A percentile compares a stretch with the other conserved stretches of the same genome.
These are phyloP conservation scores for Claviceps sp. DNA, from an alignment of 2,329 filamentous ascomycete species.

Conservation along the genomic window DNA sequence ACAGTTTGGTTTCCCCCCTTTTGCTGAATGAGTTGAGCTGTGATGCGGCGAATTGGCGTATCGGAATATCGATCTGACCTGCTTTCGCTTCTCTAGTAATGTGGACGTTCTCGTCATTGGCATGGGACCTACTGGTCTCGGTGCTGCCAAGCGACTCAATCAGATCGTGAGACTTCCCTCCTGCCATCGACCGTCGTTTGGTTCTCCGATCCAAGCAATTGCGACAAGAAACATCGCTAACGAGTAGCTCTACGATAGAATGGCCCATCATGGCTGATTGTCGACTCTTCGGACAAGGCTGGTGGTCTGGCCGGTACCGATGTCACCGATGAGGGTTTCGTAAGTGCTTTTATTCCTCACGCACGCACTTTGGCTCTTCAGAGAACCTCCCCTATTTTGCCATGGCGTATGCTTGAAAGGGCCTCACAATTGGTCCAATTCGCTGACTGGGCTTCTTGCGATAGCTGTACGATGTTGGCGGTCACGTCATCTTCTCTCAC, in stretches of 20 bases:
- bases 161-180: constrained; percentile 60
- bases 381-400: no score
- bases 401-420: background rate
- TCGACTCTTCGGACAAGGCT: constrained; percentile 82
- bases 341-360: constrained; percentile 38
- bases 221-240: constrained; percentile 13
- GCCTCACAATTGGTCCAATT: background rate
- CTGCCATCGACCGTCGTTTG: constrained; percentile 13
- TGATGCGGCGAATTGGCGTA: background rate
- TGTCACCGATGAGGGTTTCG: constrained; percentile 89
- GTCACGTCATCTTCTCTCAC: constrained; percentile 98
- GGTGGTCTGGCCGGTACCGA: constrained; percentile 95
- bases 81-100: constrained; percentile 41
- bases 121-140: constrained; percentile 91
- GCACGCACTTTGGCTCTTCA: background rate
- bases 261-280: constrained; percentile 87
- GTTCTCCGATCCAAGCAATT: background rate
- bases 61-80: constrained; percentile 9
- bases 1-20: background rate
- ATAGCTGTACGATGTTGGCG: constrained; percentile 95
- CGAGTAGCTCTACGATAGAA: constrained; percentile 40
- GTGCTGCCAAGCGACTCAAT: constrained; percentile 94
- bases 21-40: background rate
- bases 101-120: constrained; percentile 98
- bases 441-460: background rate